A percentile compares a stretch with the other conserved stretches of the same genome.
Evolutionary conservation across 1,139 yeast genomes (phyloP).

Genomic region (Zygoascus sp.): DNA sequence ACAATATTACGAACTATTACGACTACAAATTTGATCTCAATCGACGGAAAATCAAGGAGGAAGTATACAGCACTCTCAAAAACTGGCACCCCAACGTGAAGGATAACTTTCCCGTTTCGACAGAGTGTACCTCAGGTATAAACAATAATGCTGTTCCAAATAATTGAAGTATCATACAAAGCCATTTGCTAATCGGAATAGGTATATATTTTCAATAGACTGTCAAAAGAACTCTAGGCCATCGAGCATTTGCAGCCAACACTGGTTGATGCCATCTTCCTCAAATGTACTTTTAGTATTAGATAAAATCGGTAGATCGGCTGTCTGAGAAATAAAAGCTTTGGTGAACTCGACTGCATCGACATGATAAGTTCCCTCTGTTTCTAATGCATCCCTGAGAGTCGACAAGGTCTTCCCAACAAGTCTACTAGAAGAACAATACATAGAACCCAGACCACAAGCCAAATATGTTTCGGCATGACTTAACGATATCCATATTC

Average conservation of each 20-base stretch:
- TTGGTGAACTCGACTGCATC: constrained; percentile 10
- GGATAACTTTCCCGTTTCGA: constrained; percentile 28
- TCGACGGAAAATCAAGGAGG: constrained; percentile 23
- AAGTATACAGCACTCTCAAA: constrained; percentile 23
- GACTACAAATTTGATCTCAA: constrained; percentile 16
- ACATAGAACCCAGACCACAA: constrained; percentile 10
- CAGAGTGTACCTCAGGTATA: neutral
- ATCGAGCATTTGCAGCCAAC: constrained; percentile 10
- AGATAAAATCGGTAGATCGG: neutral
- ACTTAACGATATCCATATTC: constrained; percentile 14
- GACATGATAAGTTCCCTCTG: neutral
- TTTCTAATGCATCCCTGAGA: neutral
- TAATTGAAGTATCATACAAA: too few relatives aligned
- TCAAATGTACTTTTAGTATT: neutral
- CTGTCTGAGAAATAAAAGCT: constrained; percentile 6
- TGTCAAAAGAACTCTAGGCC: neutral
- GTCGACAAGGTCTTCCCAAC: constrained; percentile 11
- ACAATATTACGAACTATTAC: constrained; percentile 13
- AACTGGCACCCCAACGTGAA: constrained; percentile 29
- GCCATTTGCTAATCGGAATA: too few relatives aligned
- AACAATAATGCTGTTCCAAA: too few relatives aligned
- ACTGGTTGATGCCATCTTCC: constrained; percentile 2
- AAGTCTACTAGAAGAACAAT: constrained; percentile 6
- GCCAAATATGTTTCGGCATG: constrained; percentile 14
- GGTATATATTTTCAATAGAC: too few relatives aligned